Evolutionary conservation across 2,329 filamentous ascomycete genomes (phyloP).

Genomic region (Monilinia laxa): DNA sequence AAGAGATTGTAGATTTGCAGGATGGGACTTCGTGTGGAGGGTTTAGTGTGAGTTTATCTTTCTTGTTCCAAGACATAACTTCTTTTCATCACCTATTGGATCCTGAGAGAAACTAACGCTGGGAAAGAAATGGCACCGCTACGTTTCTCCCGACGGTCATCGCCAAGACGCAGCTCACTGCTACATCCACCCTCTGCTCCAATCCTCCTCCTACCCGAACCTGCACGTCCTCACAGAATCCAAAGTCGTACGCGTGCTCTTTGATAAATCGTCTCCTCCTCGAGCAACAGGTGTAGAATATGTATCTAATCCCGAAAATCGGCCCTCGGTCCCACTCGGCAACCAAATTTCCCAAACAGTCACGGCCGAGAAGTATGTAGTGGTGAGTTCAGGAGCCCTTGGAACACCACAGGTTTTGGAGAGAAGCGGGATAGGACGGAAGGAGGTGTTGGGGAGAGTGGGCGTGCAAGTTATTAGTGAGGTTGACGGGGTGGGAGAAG

Average conservation of each 20-base stretch:
- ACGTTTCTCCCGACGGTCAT: conserved; percentile 51
- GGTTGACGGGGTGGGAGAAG: conserved; percentile 53
- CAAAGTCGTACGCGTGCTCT: conserved; percentile 55
- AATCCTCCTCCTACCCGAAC: conserved; percentile 52
- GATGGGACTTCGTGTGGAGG: conserved; percentile 47
- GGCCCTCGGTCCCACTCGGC: conserved; percentile 39
- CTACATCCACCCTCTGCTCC: conserved; percentile 54
- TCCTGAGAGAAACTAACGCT: not conserved
- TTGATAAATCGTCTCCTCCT: conserved; percentile 48
- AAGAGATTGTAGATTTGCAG: conserved; percentile 54
- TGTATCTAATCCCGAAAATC: conserved; percentile 48
- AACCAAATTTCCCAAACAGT: conserved; percentile 43
- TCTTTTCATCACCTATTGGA: not conserved
- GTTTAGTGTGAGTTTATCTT: conserved; percentile 35
- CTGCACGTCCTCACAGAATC: conserved; percentile 59
- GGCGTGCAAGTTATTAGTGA: conserved; percentile 49
- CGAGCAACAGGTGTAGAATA: conserved; percentile 60
- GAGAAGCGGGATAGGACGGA: conserved; percentile 59
- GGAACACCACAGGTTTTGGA: conserved; percentile 52
- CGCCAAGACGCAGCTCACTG: conserved; percentile 58
- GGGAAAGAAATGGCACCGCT: conserved; percentile 48
- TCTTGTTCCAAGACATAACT: not conserved
- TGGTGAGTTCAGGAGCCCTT: conserved; percentile 45
- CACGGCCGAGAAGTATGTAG: conserved; percentile 55
- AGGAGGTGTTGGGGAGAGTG: conserved; percentile 48